Evolutionary conservation across 768 basidiomycete species (phyloP).

Genomic region (Paxillus involutus): DNA sequence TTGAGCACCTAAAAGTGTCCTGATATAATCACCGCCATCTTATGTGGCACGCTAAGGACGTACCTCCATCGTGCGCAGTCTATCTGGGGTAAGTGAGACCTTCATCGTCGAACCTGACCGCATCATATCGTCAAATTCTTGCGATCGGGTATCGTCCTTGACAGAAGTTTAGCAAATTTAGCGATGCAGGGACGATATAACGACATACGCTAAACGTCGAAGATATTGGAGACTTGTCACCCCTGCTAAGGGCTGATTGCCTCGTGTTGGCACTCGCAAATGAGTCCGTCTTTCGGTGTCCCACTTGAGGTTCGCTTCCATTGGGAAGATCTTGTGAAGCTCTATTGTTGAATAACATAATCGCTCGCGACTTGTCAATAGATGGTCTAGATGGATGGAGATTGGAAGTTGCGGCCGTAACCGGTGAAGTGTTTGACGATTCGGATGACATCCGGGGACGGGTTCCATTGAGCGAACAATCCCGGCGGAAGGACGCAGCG

Average conservation of each 20-base stretch:
- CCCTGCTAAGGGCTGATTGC: slow-evolving; percentile 31
- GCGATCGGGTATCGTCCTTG: slow-evolving; percentile 57
- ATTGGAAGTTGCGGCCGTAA: slow-evolving; percentile 10
- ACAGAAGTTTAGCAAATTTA: slow-evolving; percentile 6
- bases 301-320: slow-evolving; percentile 42
- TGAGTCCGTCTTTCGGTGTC: slow-evolving; percentile 58
- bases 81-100: slow-evolving; percentile 92
- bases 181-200: not conserved
- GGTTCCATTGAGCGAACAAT: slow-evolving; percentile 21
- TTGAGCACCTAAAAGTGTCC: slow-evolving; percentile 57
- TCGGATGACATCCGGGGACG: slow-evolving; percentile 40
- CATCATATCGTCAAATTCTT: slow-evolving; percentile 94
- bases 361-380: slow-evolving; percentile 59
- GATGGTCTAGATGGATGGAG: slow-evolving; percentile 49
- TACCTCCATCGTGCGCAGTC: slow-evolving; percentile 92
- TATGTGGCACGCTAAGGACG: slow-evolving; percentile 29
- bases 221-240: slow-evolving; percentile 35
- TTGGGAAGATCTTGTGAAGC: slow-evolving; percentile 39
- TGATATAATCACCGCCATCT: slow-evolving; percentile 11
- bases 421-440: slow-evolving; percentile 28
- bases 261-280: slow-evolving; percentile 50
- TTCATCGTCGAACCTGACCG: slow-evolving; percentile 90
- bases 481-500: slow-evolving; percentile 19
- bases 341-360: slow-evolving; percentile 55
- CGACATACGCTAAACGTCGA: slow-evolving; percentile 33